A percentile compares a stretch with the other conserved stretches of the same genome.
phyloP scores from a whole-genome alignment of 306 rosid genomes.

The Herpetospermum pedunculosum region DNA sequence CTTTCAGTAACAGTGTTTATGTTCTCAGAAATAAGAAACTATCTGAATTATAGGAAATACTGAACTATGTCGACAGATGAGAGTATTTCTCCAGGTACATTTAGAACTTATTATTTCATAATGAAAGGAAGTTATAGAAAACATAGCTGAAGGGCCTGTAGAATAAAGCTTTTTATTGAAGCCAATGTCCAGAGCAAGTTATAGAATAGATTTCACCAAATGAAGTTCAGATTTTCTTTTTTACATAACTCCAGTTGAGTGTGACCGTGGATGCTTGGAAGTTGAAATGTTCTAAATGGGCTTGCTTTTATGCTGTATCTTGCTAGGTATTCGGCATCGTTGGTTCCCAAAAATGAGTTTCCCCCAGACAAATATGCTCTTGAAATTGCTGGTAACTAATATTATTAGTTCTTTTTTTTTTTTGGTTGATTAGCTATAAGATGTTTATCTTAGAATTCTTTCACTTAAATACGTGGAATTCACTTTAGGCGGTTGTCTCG shows the following conservation, averaged over 20 bases:
- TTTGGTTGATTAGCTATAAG: background rate
- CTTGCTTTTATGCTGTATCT: conserved; percentile 11
- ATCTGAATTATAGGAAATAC: background rate
- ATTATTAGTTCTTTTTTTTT: conserved; percentile 20
- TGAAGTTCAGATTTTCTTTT: background rate
- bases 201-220: background rate
- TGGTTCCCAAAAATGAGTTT: conserved; percentile 62
- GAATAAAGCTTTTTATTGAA: background rate
- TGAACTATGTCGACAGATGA: background rate
- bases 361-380: conserved; percentile 70
- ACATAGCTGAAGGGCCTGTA: background rate
- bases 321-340: conserved; percentile 65
- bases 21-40: background rate
- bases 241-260: background rate
- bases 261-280: conserved; percentile 6
- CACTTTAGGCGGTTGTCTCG: background rate
- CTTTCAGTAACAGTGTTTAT: background rate
- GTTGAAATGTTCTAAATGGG: conserved; percentile 9
- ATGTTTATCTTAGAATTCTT: background rate
- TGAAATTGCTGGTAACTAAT: conserved; percentile 39
- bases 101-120: background rate
- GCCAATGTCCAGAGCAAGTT: background rate
- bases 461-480: background rate
- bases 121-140: background rate
- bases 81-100: background rate